phyloP scores from a whole-genome alignment of 1,284 basidiomycete species.

The Trichosporon asahii region DNA sequence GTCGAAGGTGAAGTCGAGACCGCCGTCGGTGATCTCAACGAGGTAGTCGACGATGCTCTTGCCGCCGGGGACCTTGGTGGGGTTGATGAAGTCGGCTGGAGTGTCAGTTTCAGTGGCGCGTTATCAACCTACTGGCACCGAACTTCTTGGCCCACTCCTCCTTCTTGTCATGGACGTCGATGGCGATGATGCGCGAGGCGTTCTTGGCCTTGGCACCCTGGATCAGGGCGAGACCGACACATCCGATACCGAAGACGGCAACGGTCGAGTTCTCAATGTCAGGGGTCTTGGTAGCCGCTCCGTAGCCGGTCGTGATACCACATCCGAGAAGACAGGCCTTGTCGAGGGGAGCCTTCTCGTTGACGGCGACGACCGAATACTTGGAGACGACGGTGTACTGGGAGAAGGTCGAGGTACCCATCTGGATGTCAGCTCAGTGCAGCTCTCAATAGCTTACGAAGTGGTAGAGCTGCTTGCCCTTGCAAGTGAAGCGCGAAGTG shows the following conservation, averaged over 20 bases:
- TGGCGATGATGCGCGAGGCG: constrained; percentile 82
- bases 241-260: constrained; percentile 93
- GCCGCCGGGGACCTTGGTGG: constrained; percentile 68
- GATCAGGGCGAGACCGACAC: constrained; percentile 90
- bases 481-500: constrained; percentile 84
- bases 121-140: constrained; percentile 65
- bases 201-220: constrained; percentile 75
- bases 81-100: constrained; percentile 84
- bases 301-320: constrained; percentile 88
- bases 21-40: constrained; percentile 91
- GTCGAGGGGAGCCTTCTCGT: constrained; percentile 79
- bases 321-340: constrained; percentile 94
- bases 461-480: constrained; percentile 82
- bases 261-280: constrained; percentile 70
- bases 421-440: constrained; percentile 56
- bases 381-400: constrained; percentile 99
- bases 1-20: constrained; percentile 96
- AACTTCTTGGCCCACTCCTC: constrained; percentile 87
- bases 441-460: constrained; percentile 63
- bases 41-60: constrained; percentile 84
- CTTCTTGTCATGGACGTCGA: constrained; percentile 86
- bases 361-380: constrained; percentile 89
- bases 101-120: background rate
- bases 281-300: constrained; percentile 57
- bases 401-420: constrained; percentile 97